Evolutionary conservation across 148 eudicot genomes (phyloP), one percentile per base, ranked within the genome.

Genomic region (Chenopodium quinoa): DNA sequence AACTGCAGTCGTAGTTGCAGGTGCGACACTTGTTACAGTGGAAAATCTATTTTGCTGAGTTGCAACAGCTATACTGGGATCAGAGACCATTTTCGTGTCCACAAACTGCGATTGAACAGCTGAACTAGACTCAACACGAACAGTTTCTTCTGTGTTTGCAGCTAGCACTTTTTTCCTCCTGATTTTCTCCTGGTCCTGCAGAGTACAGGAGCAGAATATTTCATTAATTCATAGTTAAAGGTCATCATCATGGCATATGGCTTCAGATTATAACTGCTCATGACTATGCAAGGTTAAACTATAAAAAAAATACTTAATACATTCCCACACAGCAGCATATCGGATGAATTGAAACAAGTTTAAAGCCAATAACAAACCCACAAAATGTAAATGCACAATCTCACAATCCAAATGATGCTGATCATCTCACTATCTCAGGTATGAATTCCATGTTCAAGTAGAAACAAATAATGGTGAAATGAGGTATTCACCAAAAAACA

Each of bases 111-210:
- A 83, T 77, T 86, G 94, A 76, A 88, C 85, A 80, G 77, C 75
- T 81, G 88, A 60, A 64, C 60, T 83, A 84, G 87, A 52, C 70
- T 91, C 93, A 25, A 76, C 84, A 75, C 78, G 88, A 79, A 56
- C 86, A 56, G 81, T 77, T 62, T 88, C 90, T 71, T 90, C 95
- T 1, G 80, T 72, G 79, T 85, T 91, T 63, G 81, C 79, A 58
- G 84, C 75, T 73, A 75, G 56, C 68, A 82, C 44, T 85, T 92
- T 95, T 90, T 89, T 95, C 89, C 88, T 87, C 88, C 82, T 92
- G 71, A 84, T 82, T 76, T 89, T 92, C 84, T 90, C 97, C 80
- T 86, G 89, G 71, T 91, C 92, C 98, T 90, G 77, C 70, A 32
- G 3, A 67, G 68, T 4, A 75, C 40, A 72, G 34, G 47, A n/a